phyloP scores from a whole-genome alignment of 495 filamentous ascomycete genomes.

The Rhizodiscina lignyota region DNA sequence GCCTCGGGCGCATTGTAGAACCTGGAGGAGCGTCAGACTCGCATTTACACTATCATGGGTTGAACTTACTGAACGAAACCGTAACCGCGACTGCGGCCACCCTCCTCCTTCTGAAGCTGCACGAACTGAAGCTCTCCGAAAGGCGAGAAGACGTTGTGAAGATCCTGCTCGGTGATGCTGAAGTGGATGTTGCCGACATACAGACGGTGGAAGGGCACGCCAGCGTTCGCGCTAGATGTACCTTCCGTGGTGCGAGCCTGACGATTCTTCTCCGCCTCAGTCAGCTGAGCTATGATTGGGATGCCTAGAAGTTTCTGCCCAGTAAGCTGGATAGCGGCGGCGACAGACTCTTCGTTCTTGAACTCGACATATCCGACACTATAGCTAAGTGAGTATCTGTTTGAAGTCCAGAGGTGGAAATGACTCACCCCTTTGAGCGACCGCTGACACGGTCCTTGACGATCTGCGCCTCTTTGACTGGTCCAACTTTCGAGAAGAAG shows the following conservation, averaged over 20 bases:
- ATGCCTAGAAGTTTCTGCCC: constrained; percentile 98
- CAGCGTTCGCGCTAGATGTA: constrained; percentile 43
- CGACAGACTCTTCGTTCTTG: constrained; percentile 86
- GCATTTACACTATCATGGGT: background rate
- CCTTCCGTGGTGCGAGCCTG: constrained; percentile 75
- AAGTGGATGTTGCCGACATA: constrained; percentile 99
- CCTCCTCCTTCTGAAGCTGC: constrained; percentile 90
- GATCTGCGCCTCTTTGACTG: constrained; percentile 95
- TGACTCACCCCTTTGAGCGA: constrained; percentile 84
- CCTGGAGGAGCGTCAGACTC: constrained; percentile 33
- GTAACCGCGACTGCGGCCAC: constrained; percentile 81
- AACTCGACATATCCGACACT: constrained; percentile 99
- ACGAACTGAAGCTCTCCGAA: constrained; percentile 98
- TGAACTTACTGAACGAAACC: constrained; percentile 92
- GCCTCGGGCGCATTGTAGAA: constrained; percentile 86
- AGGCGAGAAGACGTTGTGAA: constrained; percentile 93
- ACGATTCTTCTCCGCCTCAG: constrained; percentile 98
- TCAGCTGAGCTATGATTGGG: constrained; percentile 94
- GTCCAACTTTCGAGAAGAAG: constrained; percentile 94
- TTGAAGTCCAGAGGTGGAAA: background rate
- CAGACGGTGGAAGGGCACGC: constrained; percentile 89
- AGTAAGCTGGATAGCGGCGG: constrained; percentile 89
- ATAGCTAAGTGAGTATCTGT: constrained; percentile 4
- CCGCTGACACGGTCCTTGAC: constrained; percentile 97
- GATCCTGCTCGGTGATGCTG: constrained; percentile 91